These are phyloP conservation scores for Metarhizium sp. DNA, from an alignment of 2,329 filamentous ascomycete genomes.

Conservation along the genomic window DNA sequence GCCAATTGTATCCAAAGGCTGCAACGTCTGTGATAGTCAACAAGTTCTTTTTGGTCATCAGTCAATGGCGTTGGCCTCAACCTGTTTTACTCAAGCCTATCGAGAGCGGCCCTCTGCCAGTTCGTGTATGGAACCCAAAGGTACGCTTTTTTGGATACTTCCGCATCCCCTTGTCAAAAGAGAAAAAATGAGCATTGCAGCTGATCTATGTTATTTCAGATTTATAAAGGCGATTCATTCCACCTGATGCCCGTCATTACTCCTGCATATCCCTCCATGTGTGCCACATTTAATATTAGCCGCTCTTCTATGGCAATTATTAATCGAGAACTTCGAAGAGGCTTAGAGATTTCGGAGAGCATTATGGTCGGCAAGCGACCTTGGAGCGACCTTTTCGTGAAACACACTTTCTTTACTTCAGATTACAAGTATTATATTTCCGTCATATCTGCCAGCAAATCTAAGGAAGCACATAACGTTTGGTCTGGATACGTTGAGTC, in stretches of 20 bases:
- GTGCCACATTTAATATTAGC: conserved; percentile 89
- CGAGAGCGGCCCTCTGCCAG: conserved; percentile 70
- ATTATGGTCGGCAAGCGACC: conserved; percentile 68
- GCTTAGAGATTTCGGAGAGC: conserved; percentile 64
- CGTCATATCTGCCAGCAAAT: conserved; percentile 72
- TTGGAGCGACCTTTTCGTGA: conserved; percentile 84
- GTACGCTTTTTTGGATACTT: conserved; percentile 31
- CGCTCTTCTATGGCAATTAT: conserved; percentile 79
- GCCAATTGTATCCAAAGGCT: conserved; percentile 91
- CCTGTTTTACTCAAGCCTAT: conserved; percentile 87
- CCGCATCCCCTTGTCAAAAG: background rate
- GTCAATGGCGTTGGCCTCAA: conserved; percentile 85
- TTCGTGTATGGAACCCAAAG: conserved; percentile 91
- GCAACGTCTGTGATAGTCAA: conserved; percentile 79
- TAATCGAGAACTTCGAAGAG: conserved; percentile 70
- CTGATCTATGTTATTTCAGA: conserved; percentile 27
- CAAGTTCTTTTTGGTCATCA: conserved; percentile 92
- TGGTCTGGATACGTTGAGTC: conserved; percentile 94
- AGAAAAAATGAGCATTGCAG: background rate
- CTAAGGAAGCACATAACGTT: conserved; percentile 72
- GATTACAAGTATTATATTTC: conserved; percentile 95
- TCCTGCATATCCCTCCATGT: conserved; percentile 95
- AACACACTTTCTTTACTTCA: conserved; percentile 86
- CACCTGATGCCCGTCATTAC: conserved; percentile 99
- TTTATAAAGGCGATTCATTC: conserved; percentile 70